phyloP scores from a whole-genome alignment of 2,329 filamentous ascomycete species.

The Fusarium sp. region DNA sequence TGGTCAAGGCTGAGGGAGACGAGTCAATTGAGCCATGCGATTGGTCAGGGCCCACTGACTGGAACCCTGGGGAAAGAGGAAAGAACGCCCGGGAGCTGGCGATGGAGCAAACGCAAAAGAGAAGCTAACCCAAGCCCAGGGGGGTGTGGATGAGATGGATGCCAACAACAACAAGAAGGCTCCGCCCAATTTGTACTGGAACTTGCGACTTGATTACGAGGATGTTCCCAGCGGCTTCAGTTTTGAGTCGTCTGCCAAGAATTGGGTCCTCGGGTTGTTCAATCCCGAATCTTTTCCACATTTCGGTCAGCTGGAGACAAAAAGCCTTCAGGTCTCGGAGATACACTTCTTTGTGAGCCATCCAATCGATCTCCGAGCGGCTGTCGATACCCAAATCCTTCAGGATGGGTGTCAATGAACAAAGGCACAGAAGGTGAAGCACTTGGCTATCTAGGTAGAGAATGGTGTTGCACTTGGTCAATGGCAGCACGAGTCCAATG shows the following conservation, averaged over 20 bases:
- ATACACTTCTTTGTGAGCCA: neutral
- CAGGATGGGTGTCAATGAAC: neutral
- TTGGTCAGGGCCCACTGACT: constrained; percentile 22
- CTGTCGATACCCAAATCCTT: neutral
- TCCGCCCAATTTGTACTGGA: neutral
- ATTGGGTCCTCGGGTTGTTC: neutral
- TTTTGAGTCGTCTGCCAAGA: neutral
- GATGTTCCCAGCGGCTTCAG: neutral
- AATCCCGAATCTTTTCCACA: neutral
- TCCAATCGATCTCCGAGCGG: neutral
- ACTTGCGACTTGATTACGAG: neutral
- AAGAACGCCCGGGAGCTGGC: constrained; percentile 1
- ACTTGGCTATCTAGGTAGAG: neutral
- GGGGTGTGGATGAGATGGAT: neutral
- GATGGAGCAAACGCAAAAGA: neutral
- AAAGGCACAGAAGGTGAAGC: neutral
- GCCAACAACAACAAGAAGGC: neutral
- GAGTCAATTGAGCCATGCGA: constrained; percentile 29
- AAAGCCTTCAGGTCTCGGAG: neutral
- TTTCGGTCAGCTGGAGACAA: neutral
- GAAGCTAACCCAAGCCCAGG: neutral
- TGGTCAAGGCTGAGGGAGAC: constrained; percentile 18
- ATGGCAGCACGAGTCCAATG: neutral
- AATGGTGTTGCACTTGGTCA: neutral
- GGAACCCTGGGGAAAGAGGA: constrained; percentile 17